These are phyloP conservation scores for Drechslerella stenobrocha DNA, from an alignment of 2,329 filamentous ascomycete genomes.

Conservation along the genomic window DNA sequence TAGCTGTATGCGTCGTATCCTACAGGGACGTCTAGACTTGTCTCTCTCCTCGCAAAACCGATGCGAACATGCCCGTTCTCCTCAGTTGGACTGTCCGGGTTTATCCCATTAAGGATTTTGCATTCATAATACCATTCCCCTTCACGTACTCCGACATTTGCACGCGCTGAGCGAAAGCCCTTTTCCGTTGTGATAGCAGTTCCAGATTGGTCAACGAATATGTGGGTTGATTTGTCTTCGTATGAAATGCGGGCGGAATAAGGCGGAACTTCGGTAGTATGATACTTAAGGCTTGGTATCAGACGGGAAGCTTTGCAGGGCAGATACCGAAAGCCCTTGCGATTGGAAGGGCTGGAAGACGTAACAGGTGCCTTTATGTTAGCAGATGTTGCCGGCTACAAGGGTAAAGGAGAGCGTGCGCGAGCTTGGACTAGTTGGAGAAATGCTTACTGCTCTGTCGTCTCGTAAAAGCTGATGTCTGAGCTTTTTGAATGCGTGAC, in stretches of 20 bases:
- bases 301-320: constrained; percentile 87
- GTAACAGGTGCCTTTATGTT: constrained; percentile 51
- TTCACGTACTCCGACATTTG: constrained; percentile 86
- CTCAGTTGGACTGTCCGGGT: constrained; percentile 37
- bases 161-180: constrained; percentile 86
- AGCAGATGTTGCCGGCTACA: constrained; percentile 60
- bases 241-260: constrained; percentile 85
- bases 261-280: constrained; percentile 81
- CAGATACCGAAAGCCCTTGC: constrained; percentile 78
- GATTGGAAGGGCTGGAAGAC: constrained; percentile 62
- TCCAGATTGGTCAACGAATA: constrained; percentile 77
- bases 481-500: constrained; percentile 31
- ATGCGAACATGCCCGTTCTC: constrained; percentile 71
- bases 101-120: constrained; percentile 77
- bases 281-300: constrained; percentile 83
- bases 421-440: not conserved
- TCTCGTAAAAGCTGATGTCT: constrained; percentile 64
- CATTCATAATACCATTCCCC: constrained; percentile 94
- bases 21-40: constrained; percentile 73
- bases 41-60: constrained; percentile 78
- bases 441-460: constrained; percentile 65
- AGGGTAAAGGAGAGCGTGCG: not conserved
- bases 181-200: constrained; percentile 84
- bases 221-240: constrained; percentile 83
- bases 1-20: constrained; percentile 93